Conservation (phyloP, 1,139 yeast species). For the Geotrichum aggregatum region DNA sequence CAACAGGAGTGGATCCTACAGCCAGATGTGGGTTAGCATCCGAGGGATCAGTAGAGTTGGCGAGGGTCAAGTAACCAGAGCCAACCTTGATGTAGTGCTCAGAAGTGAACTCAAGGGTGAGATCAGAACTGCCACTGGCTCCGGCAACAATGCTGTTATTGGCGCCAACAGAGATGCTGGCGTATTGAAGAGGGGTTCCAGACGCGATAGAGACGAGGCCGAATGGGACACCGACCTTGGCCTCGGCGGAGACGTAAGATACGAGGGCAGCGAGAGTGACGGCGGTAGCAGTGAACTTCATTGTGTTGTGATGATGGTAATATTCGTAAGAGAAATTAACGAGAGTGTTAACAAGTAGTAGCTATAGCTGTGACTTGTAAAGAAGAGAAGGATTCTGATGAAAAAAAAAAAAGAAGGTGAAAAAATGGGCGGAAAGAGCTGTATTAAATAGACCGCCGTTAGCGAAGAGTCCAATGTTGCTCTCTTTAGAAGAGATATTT, state of each 20-base stretch:
- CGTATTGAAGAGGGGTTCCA: constrained; percentile 9
- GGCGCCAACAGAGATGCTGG: constrained; percentile 2
- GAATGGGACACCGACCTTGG: constrained; percentile 13
- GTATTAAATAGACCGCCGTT: too few species aligned
- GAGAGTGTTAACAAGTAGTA: too few species aligned
- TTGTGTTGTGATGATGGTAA: too few species aligned
- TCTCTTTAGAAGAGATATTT: too few species aligned
- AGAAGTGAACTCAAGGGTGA: constrained; percentile 1
- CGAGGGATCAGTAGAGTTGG: too few species aligned
- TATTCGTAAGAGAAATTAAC: too few species aligned
- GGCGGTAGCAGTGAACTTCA: constrained; percentile 8
- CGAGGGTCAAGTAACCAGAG: constrained; percentile 6
- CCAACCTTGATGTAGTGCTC: constrained; percentile 1
- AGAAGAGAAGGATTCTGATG: too few species aligned
- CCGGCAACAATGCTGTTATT: constrained; percentile 1
- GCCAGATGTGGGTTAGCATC: too few species aligned
- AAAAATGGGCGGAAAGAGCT: too few species aligned
- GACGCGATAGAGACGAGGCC: constrained; percentile 15
- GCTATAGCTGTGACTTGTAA: too few species aligned
- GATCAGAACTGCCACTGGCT: not conserved
- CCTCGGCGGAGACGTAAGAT: constrained; percentile 12
- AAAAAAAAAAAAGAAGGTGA: too few species aligned
- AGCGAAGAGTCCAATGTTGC: too few species aligned
- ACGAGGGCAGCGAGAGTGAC: constrained; percentile 2
- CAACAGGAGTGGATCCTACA: not conserved